Evolutionary conservation across 2,329 filamentous ascomycete genomes (phyloP).

Genomic region (Curvularia verruculosa): DNA sequence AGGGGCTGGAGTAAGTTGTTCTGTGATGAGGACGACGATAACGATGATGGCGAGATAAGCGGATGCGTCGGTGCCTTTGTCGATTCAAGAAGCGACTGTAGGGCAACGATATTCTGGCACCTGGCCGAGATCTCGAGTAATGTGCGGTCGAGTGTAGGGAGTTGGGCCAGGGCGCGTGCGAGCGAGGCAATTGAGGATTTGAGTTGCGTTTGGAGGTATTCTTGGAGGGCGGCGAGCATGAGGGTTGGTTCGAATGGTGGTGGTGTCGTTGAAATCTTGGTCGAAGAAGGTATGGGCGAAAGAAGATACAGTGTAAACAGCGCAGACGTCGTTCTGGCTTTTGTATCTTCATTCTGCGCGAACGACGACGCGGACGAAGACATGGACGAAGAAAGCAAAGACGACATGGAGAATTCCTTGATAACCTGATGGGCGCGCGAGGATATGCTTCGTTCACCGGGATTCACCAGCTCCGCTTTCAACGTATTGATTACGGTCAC

Average conservation of each 20-base stretch:
- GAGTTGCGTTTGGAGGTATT: constrained; percentile 80
- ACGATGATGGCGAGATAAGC: constrained; percentile 54
- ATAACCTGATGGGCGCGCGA: constrained; percentile 78
- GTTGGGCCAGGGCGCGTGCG: constrained; percentile 74
- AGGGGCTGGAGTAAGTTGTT: constrained; percentile 72
- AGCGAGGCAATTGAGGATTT: constrained; percentile 79
- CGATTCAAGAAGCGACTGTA: constrained; percentile 76
- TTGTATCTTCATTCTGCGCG: constrained; percentile 73
- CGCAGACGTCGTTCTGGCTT: constrained; percentile 74
- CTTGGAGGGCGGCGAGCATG: constrained; percentile 77
- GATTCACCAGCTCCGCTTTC: constrained; percentile 70
- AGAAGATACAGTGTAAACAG: constrained; percentile 79
- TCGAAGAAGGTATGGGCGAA: constrained; percentile 63
- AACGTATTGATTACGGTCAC: constrained; percentile 75
- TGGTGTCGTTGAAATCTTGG: constrained; percentile 51
- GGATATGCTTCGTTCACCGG: constrained; percentile 75
- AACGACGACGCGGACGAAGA: constrained; percentile 55
- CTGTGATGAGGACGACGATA: not conserved
- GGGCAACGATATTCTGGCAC: constrained; percentile 89
- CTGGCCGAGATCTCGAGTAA: constrained; percentile 80
- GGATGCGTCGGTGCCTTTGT: constrained; percentile 74
- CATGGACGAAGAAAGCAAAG: constrained; percentile 50
- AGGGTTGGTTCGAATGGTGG: constrained; percentile 68
- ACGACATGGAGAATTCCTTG: constrained; percentile 80
- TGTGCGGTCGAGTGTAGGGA: constrained; percentile 82